Percentiles rank a stretch among this genome's conserved stretches.
phyloP scores from a whole-genome alignment of 345 rosid genomes.

The Populus ilicifolia region DNA sequence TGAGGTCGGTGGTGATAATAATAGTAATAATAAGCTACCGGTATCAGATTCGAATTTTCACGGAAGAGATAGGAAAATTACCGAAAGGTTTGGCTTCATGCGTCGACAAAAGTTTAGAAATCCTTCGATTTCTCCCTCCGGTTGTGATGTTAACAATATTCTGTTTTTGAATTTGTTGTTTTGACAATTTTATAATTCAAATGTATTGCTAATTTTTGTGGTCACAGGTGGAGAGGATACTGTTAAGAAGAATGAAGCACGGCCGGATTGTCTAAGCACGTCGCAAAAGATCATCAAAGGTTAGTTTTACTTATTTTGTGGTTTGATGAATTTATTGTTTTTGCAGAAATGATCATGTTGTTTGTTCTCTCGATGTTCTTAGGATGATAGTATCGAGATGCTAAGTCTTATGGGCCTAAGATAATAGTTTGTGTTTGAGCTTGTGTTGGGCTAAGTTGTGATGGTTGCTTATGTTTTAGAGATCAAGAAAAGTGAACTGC shows the following conservation, averaged over 20 bases:
- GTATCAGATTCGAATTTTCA: slow-evolving; percentile 16
- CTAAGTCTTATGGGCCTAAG: background rate
- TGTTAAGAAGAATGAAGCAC: slow-evolving; percentile 25
- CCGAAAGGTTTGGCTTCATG: slow-evolving; percentile 17
- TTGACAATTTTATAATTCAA: background rate
- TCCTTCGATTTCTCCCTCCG: slow-evolving; percentile 33
- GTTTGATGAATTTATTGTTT: background rate
- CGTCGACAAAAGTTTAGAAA: slow-evolving; percentile 37
- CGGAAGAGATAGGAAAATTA: slow-evolving; percentile 18
- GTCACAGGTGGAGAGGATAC: slow-evolving; percentile 27
- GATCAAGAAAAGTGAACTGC: slow-evolving; percentile 61
- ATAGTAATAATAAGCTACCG: slow-evolving; percentile 11
- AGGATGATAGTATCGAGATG: background rate
- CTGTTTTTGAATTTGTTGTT: background rate
- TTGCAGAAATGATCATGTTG: background rate
- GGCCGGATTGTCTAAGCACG: slow-evolving; percentile 38
- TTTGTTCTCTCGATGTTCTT: background rate
- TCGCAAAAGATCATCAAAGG: slow-evolving; percentile 68
- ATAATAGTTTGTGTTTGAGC: background rate
- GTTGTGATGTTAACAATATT: slow-evolving; percentile 23
- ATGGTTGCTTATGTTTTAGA: slow-evolving; percentile 36
- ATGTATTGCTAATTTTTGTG: background rate
- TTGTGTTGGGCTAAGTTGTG: slow-evolving; percentile 2
- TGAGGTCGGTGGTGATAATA: slow-evolving; percentile 14
- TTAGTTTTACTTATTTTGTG: slow-evolving; percentile 16